Evolutionary conservation across 2,329 filamentous ascomycete species (phyloP), one percentile per base, ranked within the genome.

Genomic region (Hypoxylon sp.): DNA sequence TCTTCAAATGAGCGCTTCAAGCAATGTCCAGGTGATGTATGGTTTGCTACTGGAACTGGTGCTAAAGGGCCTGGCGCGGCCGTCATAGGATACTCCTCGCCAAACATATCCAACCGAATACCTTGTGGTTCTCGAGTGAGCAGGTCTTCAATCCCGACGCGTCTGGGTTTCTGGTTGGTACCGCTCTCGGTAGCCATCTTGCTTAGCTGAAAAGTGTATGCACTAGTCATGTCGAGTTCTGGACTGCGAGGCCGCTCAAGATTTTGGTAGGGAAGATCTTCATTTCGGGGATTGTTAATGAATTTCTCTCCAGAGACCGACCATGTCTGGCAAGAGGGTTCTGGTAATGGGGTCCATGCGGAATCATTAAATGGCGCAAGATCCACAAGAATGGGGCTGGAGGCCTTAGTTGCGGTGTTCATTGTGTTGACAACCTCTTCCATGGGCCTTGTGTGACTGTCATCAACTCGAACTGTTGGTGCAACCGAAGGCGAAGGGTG

Each of bases 161-260:
- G 73, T 22, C 74, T 70, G 10, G 63, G 64, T 50, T 60, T 65
- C 8, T 53, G 54, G 19, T n/a, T 42, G 8, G 60, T 26, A 37
- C 61, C 65, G 29, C 26, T 57, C 9, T 70, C 67, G 13, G 61
- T 62, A 17, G 67, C 70, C 39, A 69, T 65, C 64, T 78, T 78
- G 67, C 77, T 79, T 29, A 74, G 71, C 17, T 77, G 72, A 48
- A 74, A 79, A 6, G 70, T 73, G 33, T 72, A 78, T 9, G 77
- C 77, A 64, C 76, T 78, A 5, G 77, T 76, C 76, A 78, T 78
- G 22, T 79, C 77, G n/a, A 75, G 46, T 19, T 78, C 76, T 2
- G 66, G 70, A 37, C 65, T 73, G 14, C 68, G 65, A 11, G 42
- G 47, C 13, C 67, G 65, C 42, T 71, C 26, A 29, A 37, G 0